Evolutionary conservation across 2,329 filamentous ascomycete genomes (phyloP), one percentile per base, ranked within the genome.

Genomic region (Lachnum nothofagi): DNA sequence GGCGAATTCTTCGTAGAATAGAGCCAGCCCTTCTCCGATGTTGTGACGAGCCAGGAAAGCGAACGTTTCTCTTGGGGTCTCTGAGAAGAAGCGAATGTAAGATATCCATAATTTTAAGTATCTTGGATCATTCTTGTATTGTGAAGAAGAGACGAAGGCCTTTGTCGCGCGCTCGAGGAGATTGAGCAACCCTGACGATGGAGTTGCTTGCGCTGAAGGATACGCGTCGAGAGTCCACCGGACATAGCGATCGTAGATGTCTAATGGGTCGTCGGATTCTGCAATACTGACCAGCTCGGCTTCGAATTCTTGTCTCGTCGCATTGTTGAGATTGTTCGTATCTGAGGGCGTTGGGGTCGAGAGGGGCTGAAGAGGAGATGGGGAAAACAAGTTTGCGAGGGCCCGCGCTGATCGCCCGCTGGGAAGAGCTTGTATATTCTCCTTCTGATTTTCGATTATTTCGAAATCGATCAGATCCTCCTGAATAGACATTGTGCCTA

Each of bases 1-100:
- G 1, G 93, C 91, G 65, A 95, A 98, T 64, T 97, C 93, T 66
- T 98, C 93, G 68, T 98, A 98, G 68, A 90, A 98, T 3, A 97
- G 73, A 1, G 93, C 93, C 2, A 98, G 77, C 0, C 77, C 75
- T 63, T 96, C 90, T 52, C 91, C 93, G 52, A 98, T 88, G 54
- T 77, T 78, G 65, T 98, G 90, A 43, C 91, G 86, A 10, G 91
- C 85, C 29, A 98, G 76, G 64, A 94, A 98, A 40, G 93, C 82
- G 65, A 91, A 98, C 0, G 87, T 89, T 69, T 98, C 93, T 44
- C 91, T 83, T 2, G 91, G 91, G n/a, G 88, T 77, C 65, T 97
- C 93, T 4, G 88, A 87, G 70, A 97, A 97, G 60, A 96, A 81
- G 44, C 85, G 79, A 62, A 97, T 94, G 68, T 97, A 98, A 63